Evolutionary conservation across 1,139 yeast genomes (phyloP), one percentile per base, ranked within the genome.

Genomic region (Candida gigantensis): DNA sequence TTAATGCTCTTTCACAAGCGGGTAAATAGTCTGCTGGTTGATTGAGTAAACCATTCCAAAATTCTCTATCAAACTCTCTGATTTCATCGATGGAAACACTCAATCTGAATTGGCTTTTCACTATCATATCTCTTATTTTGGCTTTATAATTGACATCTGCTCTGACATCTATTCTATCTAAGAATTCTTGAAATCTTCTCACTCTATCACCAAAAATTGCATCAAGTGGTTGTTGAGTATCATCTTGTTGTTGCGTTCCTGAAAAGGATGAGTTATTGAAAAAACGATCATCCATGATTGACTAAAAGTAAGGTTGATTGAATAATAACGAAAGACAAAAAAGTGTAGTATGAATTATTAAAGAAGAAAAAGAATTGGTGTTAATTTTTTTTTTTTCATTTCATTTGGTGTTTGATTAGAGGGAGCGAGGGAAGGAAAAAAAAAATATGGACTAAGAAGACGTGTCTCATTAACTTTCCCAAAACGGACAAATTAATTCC

Each of bases 21-120:
- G 97, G 97, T 21, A 92, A 65, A 52, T 62, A 90, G 39, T 89
- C 96, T 0, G 95, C 82, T 0, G 99, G 98, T 15, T 67, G 68
- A 42, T 77, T 72, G 41, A 92, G 63, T 15, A 89, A 59, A 1
- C 97, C 97, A 2, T 60, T 58, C 87, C 97, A 94, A 52, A 83
- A 78, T 3, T 75, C 79, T 35, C 78, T 67, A 60, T 90, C 95
- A 52, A 85, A 90, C 40, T 84, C 94, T 51, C 97, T 73, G 17
- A 92, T 59, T 47, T 92, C 97, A 60, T 92, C 98, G 35, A 92
- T 68, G 19, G 92, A 82, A 4, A 92, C 82, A 4, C 74, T 68
- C 33, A 92, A 68, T 49, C 99, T 72, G 50, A 78, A 78, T 38
- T 77, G 77, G 17, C 81, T 79, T 45, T 77, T 74, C 44, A 74